Evolutionary conservation across 768 basidiomycete genomes (phyloP).

Genomic region (Pulveroboletus frians): DNA sequence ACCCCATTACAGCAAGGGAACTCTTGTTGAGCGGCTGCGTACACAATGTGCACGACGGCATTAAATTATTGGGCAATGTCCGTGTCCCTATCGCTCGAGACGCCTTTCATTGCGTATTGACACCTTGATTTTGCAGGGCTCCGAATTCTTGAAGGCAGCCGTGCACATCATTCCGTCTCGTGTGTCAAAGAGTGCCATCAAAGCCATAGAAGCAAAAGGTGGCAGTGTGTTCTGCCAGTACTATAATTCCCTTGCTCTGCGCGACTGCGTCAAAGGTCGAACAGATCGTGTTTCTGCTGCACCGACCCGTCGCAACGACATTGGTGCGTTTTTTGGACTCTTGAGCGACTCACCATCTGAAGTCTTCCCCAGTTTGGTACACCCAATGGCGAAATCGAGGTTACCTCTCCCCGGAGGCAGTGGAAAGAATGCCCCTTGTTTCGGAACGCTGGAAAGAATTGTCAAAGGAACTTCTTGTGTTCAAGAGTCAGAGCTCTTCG

Average conservation of each 20-base stretch:
- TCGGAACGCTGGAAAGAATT: conserved; percentile 67
- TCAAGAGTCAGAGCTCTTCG: conserved; percentile 35
- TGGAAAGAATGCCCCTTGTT: conserved; percentile 55
- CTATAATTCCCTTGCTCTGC: conserved; percentile 82
- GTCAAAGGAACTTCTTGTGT: conserved; percentile 55
- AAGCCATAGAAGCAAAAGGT: conserved; percentile 74
- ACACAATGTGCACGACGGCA: conserved; percentile 83
- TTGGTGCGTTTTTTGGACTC: conserved; percentile 47
- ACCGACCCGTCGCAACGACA: conserved; percentile 82
- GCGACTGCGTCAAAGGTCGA: conserved; percentile 69
- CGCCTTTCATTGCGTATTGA: background rate
- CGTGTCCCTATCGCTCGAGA: conserved; percentile 21
- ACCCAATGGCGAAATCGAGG: conserved; percentile 68
- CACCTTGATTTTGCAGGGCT: conserved; percentile 43
- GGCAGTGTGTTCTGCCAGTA: conserved; percentile 87
- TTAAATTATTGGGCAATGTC: conserved; percentile 87
- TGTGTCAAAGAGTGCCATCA: conserved; percentile 82
- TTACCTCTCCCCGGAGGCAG: conserved; percentile 59
- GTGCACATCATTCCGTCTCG: conserved; percentile 80
- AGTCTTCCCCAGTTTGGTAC: conserved; percentile 61
- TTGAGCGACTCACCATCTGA: conserved; percentile 1
- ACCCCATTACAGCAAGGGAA: conserved; percentile 84
- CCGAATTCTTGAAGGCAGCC: conserved; percentile 57
- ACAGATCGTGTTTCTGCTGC: conserved; percentile 69
- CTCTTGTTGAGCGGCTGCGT: conserved; percentile 83